Base-by-base conservation (phyloP, 345 rosid genomes). In the Lepidium aucheri region DNA sequence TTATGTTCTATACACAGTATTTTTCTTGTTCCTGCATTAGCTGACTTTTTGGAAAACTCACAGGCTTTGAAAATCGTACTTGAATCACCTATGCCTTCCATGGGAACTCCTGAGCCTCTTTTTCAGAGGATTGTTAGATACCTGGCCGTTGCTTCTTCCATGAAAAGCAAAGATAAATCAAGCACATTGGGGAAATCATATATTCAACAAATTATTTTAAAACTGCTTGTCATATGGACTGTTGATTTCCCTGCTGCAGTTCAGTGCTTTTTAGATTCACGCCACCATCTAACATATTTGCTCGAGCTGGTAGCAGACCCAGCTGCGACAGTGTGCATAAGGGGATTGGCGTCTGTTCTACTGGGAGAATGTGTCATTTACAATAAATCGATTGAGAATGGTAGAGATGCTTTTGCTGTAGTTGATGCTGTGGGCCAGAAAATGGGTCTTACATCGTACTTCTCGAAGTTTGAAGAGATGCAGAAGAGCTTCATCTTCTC, bases 361-460 rank as follows among this genome's bases (percentile, higher is more conserved):
- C 78, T 91, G 74, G 99, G 99, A 36, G 93, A 84, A 63, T 89
- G 97, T 20, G 83, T 81, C 54, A 81, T 95, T 56, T 86, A 78
- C 82, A 95, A 85, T 63, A 87, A 86, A 64, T 84, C 82, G 47
- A 67, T 71, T 53, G 97, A 85, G 68, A 80, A 67, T 54, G 99
- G 91, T 62, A 94, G 75, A 74, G 96, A 95, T 78, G 77, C 91
- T 54, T 84, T 81, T 60, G 50, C 90, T 33, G 66, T 95, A 49
- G 95, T 91, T 67, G 97, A 95, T 82, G 79, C 83, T 61, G 73
- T 95, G 70, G 81, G 93, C 78, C 93, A 89, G 85, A 89, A 89
- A 85, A 63, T 91, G 43, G 99, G 97, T 53, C 87, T 91, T 28
- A 85, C 97, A 12, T 74, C 87, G 33, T 95, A 74, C 78, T 84